A percentile compares a stretch with the other conserved stretches of the same genome.
Evolutionary conservation across 202 grass and related monocot species (phyloP).

Genomic region (Setaria viridis): DNA sequence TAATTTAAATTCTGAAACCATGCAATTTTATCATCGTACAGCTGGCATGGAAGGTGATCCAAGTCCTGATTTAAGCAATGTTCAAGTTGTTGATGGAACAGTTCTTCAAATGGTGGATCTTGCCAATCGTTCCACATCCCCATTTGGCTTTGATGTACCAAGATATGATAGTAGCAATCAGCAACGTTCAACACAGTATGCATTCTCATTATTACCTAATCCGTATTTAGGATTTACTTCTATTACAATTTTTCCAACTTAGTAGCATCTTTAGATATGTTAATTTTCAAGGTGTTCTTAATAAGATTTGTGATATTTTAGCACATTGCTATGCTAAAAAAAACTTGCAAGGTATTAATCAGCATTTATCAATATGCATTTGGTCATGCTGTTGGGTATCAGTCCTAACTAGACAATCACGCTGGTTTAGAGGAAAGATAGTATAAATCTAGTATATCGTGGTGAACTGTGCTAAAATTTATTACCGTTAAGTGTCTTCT

Average conservation of each 20-base stretch:
- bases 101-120: conserved; percentile 22
- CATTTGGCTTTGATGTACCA: conserved; percentile 40
- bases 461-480: neutral
- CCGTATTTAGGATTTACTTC: conserved; percentile 14
- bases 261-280: neutral
- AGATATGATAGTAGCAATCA: conserved; percentile 46
- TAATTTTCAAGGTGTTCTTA: neutral
- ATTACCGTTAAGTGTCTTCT: neutral
- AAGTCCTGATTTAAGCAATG: conserved; percentile 39
- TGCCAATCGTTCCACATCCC: conserved; percentile 30
- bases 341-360: neutral
- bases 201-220: conserved; percentile 38
- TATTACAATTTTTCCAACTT: conserved; percentile 4
- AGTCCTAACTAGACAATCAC: neutral
- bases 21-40: conserved; percentile 18
- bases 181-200: conserved; percentile 36
- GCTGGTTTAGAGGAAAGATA: neutral
- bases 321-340: neutral
- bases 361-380: neutral
- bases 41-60: conserved; percentile 24
- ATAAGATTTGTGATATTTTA: neutral
- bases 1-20: neutral
- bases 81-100: conserved; percentile 27
- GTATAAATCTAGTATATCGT: neutral
- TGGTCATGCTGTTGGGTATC: neutral